phyloP scores from a whole-genome alignment of 1,284 basidiomycete genomes.

The Ceratobasidium sp. region DNA sequence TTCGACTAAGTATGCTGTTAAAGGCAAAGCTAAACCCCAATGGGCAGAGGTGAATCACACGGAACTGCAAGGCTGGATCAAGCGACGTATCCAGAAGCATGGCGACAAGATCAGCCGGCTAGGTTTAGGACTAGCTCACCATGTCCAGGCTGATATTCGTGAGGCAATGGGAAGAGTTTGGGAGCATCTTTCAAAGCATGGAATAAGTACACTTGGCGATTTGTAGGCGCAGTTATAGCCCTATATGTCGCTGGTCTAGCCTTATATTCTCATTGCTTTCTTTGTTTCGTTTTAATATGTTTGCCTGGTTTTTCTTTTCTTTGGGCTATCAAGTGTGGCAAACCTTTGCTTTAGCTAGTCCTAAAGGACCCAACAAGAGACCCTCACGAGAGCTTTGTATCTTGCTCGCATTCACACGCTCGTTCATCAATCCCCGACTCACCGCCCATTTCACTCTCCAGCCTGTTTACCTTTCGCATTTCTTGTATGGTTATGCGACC shows the following conservation, averaged over 20 bases:
- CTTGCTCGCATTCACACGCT: too few relatives aligned
- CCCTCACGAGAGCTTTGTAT: too few relatives aligned
- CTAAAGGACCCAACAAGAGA: too few relatives aligned
- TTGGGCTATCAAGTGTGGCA: too few relatives aligned
- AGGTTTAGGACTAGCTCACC: constrained; percentile 20
- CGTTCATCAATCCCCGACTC: too few relatives aligned
- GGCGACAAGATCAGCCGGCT: constrained; percentile 38
- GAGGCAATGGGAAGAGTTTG: constrained; percentile 36
- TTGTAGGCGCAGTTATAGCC: background rate
- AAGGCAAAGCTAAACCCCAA: constrained; percentile 12
- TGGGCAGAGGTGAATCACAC: constrained; percentile 37
- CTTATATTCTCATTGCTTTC: background rate
- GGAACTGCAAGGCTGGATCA: constrained; percentile 41
- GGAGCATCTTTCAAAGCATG: constrained; percentile 27
- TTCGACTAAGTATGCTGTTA: background rate
- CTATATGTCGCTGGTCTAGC: background rate
- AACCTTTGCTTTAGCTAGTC: too few relatives aligned
- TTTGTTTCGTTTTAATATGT: background rate
- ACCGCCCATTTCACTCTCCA: too few relatives aligned
- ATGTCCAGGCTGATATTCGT: constrained; percentile 30
- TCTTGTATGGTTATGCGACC: too few relatives aligned
- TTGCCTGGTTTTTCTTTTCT: background rate
- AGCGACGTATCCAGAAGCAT: constrained; percentile 37
- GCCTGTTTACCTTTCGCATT: too few relatives aligned
- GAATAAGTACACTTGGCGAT: background rate